Percentiles rank a stretch among this genome's conserved stretches.
Conservation (phyloP, 768 basidiomycete genomes). For the Lactarius indigo region DNA sequence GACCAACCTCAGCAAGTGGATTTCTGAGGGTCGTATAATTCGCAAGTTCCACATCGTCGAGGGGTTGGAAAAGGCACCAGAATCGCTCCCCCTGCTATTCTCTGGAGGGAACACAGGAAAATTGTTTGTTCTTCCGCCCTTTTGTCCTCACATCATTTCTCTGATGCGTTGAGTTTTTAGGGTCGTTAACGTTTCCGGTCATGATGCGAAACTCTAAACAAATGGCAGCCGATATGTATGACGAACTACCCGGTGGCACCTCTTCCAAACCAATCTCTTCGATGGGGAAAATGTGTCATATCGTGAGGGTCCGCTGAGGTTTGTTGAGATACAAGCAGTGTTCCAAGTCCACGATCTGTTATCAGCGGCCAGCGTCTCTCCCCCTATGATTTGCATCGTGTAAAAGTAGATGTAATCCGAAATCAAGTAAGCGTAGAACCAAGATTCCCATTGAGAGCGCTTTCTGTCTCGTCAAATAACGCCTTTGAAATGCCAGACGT, state of each 20-base stretch:
- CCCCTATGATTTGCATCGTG: too few relatives aligned
- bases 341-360: not conserved
- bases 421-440: not conserved
- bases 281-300: not conserved
- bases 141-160: not conserved
- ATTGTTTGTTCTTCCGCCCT: constrained; percentile 39
- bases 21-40: constrained; percentile 72
- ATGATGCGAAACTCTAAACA: constrained; percentile 12
- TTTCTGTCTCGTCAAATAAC: not conserved
- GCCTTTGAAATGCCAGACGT: not conserved
- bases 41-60: constrained; percentile 77
- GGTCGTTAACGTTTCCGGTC: constrained; percentile 51
- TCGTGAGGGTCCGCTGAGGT: too few relatives aligned
- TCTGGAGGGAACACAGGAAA: constrained; percentile 78
- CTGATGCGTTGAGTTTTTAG: constrained; percentile 33
- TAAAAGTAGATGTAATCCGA: not conserved
- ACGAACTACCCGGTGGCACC: too few relatives aligned
- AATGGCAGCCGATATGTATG: not conserved
- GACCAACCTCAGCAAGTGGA: constrained; percentile 51
- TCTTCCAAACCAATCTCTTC: too few relatives aligned
- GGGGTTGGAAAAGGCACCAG: constrained; percentile 70
- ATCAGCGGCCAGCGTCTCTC: not conserved
- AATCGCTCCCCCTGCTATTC: constrained; percentile 69
- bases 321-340: not conserved
- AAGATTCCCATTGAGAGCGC: not conserved